A percentile compares a stretch with the other conserved stretches of the same genome.
Conservation (phyloP, 192 early-diverging fungal species). For the Phlyctochytrium planicorne region DNA sequence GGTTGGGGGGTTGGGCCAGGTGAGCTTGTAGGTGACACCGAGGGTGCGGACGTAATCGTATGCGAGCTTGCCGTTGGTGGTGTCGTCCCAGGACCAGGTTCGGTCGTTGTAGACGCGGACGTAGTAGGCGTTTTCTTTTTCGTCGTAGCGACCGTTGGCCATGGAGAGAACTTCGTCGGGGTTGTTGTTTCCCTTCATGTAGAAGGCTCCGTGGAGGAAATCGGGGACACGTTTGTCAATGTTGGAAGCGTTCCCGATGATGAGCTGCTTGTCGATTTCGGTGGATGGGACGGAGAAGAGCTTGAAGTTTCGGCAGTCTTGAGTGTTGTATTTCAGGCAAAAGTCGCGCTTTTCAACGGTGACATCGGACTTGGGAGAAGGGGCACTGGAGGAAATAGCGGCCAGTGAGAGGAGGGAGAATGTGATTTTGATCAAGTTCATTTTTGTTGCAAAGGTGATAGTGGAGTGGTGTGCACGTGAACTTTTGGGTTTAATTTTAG, state of each 20-base stretch:
- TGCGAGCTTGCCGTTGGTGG: neutral
- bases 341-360: no score
- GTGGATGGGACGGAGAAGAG: neutral
- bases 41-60: neutral
- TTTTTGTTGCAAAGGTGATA: no score
- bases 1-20: no score
- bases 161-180: conserved; percentile 6
- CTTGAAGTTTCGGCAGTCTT: conserved; percentile 3
- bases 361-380: no score
- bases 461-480: no score
- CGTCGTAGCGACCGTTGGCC: neutral
- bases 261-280: neutral
- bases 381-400: no score
- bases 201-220: conserved; percentile 3
- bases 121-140: neutral
- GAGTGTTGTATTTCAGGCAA: no score
- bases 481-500: no score
- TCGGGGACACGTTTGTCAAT: neutral
- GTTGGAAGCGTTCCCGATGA: conserved; percentile 8
- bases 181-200: conserved; percentile 11
- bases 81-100: conserved; percentile 10
- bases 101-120: neutral
- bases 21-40: neutral
- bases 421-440: no score
- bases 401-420: no score